Evolutionary conservation across 768 basidiomycete species (phyloP), one percentile per base, ranked within the genome.

Genomic region (Rhodotorula babjevae): DNA sequence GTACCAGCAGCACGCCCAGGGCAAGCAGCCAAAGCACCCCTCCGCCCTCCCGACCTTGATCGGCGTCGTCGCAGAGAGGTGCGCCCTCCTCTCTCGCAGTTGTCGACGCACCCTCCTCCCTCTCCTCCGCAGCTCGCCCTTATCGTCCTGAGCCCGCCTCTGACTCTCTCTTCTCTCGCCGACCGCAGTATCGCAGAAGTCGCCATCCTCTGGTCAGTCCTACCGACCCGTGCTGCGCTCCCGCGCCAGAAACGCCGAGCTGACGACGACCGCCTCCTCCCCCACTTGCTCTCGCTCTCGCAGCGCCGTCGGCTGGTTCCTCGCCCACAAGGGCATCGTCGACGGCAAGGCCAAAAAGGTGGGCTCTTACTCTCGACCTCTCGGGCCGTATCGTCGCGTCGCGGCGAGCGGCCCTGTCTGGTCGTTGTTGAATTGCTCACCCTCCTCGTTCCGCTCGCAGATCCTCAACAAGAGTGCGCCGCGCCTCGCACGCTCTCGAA

Each of bases 301-400:
- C 61, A 72, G 71, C 66, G 40, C 69, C 62, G 76, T 78, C 44
- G 77, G 78, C 40, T 82, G 80, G 69, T 83, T 88, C 36, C 87
- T 97, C 52, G 91, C 94, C 1, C 81, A 84, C 66, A 85, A 84
- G 42, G 91, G 90, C 36, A 88, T 97, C 59, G 85, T 95, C 27
- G 93, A 97, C 79, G 93, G 92, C 79, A 86, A 86, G 71, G 92
- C 90, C 0, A 93, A 94, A 82, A 91, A 90, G 85, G 92, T 91
- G 50, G 19, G 53, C 23, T 11, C 44, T 46, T 46, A 3, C 14
- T 46, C 44, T 46, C 44, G 12, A 14, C 18, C 2, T 46, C 44
- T 7, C 14, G 44, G 9, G 36, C 36, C 36, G 36, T 36, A 9
- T 9, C 36, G 36, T 36, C 36, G 36, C 36, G 9, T 9, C 36